Evolutionary conservation across 768 basidiomycete genomes (phyloP).

Genomic region (Boletus coccyginus): DNA sequence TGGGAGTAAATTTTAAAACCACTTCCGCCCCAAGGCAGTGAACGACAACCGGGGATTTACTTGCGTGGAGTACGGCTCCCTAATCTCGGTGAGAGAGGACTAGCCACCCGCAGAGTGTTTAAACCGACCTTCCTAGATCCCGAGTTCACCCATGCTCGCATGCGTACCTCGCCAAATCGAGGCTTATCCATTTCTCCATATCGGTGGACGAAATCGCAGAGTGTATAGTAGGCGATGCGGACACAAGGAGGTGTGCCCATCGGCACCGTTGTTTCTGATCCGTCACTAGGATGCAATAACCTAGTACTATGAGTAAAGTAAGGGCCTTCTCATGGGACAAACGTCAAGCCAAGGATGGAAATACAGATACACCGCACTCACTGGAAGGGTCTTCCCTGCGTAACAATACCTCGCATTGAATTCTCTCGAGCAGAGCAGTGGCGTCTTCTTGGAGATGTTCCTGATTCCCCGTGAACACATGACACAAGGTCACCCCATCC

Average conservation of each 20-base stretch:
- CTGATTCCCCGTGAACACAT: conserved; percentile 51
- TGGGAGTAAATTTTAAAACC: conserved; percentile 22
- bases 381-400: conserved; percentile 18
- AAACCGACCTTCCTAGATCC: conserved; percentile 37
- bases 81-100: conserved; percentile 6
- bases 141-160: conserved; percentile 42
- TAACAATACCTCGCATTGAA: conserved; percentile 37
- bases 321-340: conserved; percentile 18
- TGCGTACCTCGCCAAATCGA: conserved; percentile 33
- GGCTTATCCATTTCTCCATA: conserved; percentile 37
- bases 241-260: conserved; percentile 22
- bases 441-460: conserved; percentile 39
- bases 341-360: not conserved
- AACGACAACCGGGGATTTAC: conserved; percentile 17
- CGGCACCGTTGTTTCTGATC: conserved; percentile 20
- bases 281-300: conserved; percentile 11
- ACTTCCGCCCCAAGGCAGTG: conserved; percentile 28
- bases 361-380: conserved; percentile 10
- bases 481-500: conserved; percentile 31
- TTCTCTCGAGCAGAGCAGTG: conserved; percentile 34
- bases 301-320: conserved; percentile 26
- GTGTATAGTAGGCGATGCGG: conserved; percentile 19
- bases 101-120: not conserved
- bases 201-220: conserved; percentile 29
- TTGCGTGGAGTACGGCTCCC: conserved; percentile 27